Percentiles rank a stretch among this genome's conserved stretches.
phyloP scores from a whole-genome alignment of 2,329 filamentous ascomycete species.

The Fusarium sp. region DNA sequence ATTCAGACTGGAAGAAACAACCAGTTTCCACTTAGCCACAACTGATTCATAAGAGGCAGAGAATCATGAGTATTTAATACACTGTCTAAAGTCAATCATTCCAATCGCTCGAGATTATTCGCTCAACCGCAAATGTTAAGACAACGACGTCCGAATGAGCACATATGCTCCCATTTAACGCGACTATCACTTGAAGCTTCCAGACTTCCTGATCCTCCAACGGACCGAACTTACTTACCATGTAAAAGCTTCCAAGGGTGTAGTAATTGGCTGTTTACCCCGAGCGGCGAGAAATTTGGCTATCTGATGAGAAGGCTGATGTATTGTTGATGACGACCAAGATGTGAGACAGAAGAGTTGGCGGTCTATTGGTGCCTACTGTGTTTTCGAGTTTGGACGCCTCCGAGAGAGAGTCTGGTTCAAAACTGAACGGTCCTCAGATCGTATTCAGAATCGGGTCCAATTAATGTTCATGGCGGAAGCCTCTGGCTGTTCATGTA shows the following conservation, averaged over 20 bases:
- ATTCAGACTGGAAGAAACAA: not conserved
- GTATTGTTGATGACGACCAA: not conserved
- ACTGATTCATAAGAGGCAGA: not conserved
- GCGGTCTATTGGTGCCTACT: not conserved
- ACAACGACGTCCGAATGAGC: not conserved
- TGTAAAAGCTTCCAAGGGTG: too few species aligned
- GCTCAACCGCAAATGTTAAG: not conserved
- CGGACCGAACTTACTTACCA: not conserved
- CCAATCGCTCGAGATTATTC: not conserved
- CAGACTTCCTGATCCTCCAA: not conserved
- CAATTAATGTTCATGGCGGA: not conserved
- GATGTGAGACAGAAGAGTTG: not conserved
- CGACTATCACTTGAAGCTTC: not conserved
- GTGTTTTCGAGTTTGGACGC: not conserved
- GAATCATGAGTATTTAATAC: not conserved
- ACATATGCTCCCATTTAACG: rapidly evolving
- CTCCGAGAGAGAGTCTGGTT: rapidly evolving
- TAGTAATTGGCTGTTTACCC: not conserved
- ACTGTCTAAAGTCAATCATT: not conserved
- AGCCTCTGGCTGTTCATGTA: not conserved
- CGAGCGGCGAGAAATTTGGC: not conserved
- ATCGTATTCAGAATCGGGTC: rapidly evolving
- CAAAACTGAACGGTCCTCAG: too few species aligned
- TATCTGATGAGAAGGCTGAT: too few species aligned
- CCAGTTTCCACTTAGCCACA: not conserved